Conservation (phyloP, 257 asterid genomes). For the Sherardia arvensis region DNA sequence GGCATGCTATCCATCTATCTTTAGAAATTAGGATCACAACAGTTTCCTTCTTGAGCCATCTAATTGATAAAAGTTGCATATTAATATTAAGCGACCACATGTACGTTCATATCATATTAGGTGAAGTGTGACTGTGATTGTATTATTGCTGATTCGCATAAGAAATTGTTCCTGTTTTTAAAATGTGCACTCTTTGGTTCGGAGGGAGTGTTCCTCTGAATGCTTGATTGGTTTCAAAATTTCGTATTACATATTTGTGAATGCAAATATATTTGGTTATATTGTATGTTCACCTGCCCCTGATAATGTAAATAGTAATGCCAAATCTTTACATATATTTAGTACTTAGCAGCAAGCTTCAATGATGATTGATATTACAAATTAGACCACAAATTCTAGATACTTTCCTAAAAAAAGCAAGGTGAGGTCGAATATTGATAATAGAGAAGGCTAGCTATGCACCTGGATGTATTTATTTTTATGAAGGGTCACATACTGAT, state of each 20-base stretch:
- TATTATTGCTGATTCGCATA: no score
- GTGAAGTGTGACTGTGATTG: no score
- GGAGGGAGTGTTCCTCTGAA: background rate
- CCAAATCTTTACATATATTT: no score
- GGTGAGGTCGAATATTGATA: no score
- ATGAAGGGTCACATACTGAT: background rate
- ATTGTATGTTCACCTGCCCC: background rate
- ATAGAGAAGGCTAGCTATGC: background rate
- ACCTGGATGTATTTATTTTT: background rate
- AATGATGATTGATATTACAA: background rate
- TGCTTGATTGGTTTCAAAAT: background rate
- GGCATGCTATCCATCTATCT: background rate
- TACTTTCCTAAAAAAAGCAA: no score
- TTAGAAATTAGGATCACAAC: background rate
- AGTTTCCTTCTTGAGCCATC: background rate
- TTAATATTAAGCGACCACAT: no score
- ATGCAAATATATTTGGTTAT: no score
- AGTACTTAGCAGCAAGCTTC: background rate
- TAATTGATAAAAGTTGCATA: no score
- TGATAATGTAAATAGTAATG: background rate
- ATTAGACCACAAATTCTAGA: background rate
- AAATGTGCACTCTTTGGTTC: slow-evolving; percentile 2
- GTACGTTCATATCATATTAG: no score
- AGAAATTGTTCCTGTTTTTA: background rate
- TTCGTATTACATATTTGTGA: no score